Evolutionary conservation across 116 monocot genomes (phyloP), one percentile per base, ranked within the genome.

Genomic region (Trichopus zeylanicus): DNA sequence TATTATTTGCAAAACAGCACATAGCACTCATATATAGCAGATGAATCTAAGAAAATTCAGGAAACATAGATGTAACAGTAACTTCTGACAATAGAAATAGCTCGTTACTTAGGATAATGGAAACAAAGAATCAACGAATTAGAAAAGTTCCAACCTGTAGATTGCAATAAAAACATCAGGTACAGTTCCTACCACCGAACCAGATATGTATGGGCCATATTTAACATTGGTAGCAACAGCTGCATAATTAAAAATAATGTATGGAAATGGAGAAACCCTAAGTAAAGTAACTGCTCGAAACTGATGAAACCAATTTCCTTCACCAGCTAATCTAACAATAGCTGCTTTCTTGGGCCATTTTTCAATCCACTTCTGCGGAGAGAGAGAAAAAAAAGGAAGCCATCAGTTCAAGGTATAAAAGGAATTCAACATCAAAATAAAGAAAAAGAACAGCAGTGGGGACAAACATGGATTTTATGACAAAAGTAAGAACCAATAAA

Each of bases 191-290:
- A 75, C 68, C 37, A 88, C 27, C 26, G 93, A 85, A 56, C 94
- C 94, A 61, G 71, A 80, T 6, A 95, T 27, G 63, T 95, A 95
- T 54, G 94, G 94, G 27, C 76, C 77, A 62, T 89, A 89, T 46
- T 62, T 78, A 52, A 95, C 73, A 28, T 69, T 67, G 3, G 94
- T 89, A 34, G 81, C 83, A 2, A 73, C 86, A 3, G 89, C 72
- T 31, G 78, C 94, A 71, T 95, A 95, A 39, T 95, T 95, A 70
- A 95, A 95, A 27, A 95, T 89, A n/a, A n/a, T 86, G 69, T 95
- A 95, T 31, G 94, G 94, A 67, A 95, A 95, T 39, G 90, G 90
- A 0, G 94, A 95, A 32, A 95, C 78, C 63, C 94, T 89, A 95
- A 49, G 15, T 7, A 49, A 20, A 8, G 49, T 22, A 1, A 49